phyloP scores from a whole-genome alignment of 169 alveolate species.

The Babesia divergens region DNA sequence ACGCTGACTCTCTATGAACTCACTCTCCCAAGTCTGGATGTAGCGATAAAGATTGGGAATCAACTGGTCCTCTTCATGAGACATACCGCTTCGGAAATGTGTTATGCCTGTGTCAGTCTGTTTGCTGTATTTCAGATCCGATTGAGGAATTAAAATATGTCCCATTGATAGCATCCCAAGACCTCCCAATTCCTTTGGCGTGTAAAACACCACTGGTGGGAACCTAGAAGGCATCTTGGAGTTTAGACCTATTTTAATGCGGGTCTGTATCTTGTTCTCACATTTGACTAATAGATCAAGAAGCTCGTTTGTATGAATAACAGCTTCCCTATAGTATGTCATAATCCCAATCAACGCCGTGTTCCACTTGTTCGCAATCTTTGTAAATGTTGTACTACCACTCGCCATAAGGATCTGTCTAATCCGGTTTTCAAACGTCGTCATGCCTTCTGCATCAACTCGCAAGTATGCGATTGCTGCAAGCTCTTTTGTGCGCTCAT shows the following conservation, averaged over 20 bases:
- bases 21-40: slow-evolving; percentile 99
- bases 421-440: slow-evolving; percentile 93
- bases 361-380: slow-evolving; percentile 99
- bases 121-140: slow-evolving; percentile 94
- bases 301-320: slow-evolving; percentile 96
- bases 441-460: slow-evolving; percentile 98
- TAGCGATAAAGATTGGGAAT: slow-evolving; percentile 98
- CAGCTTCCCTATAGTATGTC: slow-evolving; percentile 99
- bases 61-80: slow-evolving; percentile 99
- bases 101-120: slow-evolving; percentile 99
- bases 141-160: slow-evolving; percentile 99
- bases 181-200: slow-evolving; percentile 99
- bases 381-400: slow-evolving; percentile 99
- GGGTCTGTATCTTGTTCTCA: slow-evolving; percentile 98
- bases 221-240: slow-evolving; percentile 99
- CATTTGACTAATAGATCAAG: slow-evolving; percentile 97
- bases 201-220: slow-evolving; percentile 99
- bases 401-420: slow-evolving; percentile 97
- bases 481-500: slow-evolving; percentile 96
- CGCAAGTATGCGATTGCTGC: slow-evolving; percentile 97
- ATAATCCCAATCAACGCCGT: slow-evolving; percentile 96
- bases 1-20: slow-evolving; percentile 98
- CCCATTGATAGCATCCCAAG: slow-evolving; percentile 99
- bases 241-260: slow-evolving; percentile 99
- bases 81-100: slow-evolving; percentile 99